Evolutionary conservation across 495 filamentous ascomycete species (phyloP).

Genomic region (Penicillium flavigenum): DNA sequence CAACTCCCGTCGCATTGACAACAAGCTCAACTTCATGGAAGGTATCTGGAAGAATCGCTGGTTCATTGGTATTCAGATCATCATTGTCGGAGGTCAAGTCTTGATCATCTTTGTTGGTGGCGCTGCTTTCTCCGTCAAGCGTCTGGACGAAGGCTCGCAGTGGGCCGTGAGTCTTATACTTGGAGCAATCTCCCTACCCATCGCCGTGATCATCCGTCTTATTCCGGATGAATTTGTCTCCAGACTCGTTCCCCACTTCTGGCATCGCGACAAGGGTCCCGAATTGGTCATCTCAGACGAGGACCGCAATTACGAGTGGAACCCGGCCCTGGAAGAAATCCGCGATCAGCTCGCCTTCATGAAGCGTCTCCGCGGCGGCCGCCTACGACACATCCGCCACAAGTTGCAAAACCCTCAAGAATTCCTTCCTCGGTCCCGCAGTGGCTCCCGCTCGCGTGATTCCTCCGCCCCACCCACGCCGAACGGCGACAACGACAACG

Average conservation of each 20-base stretch:
- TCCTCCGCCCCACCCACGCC: slow-evolving; percentile 73
- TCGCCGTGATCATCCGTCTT: slow-evolving; percentile 69
- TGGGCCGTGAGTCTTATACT: slow-evolving; percentile 76
- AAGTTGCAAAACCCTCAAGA: slow-evolving; percentile 78
- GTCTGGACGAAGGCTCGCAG: slow-evolving; percentile 58
- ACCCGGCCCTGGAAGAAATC: slow-evolving; percentile 63
- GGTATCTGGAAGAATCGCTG: slow-evolving; percentile 75
- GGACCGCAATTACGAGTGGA: slow-evolving; percentile 66
- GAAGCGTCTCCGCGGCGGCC: slow-evolving; percentile 75
- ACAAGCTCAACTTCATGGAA: slow-evolving; percentile 87
- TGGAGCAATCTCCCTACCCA: slow-evolving; percentile 66
- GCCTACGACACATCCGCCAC: slow-evolving; percentile 82
- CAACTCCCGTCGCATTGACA: slow-evolving; percentile 78
- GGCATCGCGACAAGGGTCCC: slow-evolving; percentile 48
- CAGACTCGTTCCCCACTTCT: slow-evolving; percentile 54
- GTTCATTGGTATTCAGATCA: slow-evolving; percentile 76
- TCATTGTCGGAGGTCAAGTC: slow-evolving; percentile 81
- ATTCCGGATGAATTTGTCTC: slow-evolving; percentile 67
- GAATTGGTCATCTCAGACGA: slow-evolving; percentile 69
- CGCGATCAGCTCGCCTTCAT: slow-evolving; percentile 75
- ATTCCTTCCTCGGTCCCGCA: slow-evolving; percentile 68
- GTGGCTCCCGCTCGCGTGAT: slow-evolving; percentile 70
- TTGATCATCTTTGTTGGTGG: slow-evolving; percentile 79
- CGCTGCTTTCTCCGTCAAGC: slow-evolving; percentile 61
- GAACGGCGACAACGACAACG: slow-evolving; percentile 38